phyloP scores from a whole-genome alignment of 2,329 filamentous ascomycete species.

The Botrytis fragariae region DNA sequence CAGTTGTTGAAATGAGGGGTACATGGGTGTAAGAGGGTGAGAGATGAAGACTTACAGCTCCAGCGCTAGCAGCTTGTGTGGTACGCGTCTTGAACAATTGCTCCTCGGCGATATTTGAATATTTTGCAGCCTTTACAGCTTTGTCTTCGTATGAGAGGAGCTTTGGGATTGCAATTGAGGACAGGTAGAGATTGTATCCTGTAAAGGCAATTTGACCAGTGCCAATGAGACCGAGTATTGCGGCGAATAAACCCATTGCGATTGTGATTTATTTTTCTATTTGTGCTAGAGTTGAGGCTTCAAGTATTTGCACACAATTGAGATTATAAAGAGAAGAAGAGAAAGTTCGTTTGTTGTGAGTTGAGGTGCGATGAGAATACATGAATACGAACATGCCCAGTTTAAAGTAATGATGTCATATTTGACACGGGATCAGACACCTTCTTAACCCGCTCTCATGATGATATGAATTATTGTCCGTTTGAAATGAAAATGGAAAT shows the following conservation, averaged over 20 bases:
- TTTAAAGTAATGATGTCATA: constrained; percentile 11
- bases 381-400: not conserved
- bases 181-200: constrained; percentile 45
- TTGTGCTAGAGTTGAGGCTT: not conserved
- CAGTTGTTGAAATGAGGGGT: not conserved
- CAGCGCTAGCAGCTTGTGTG: constrained; percentile 40
- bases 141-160: constrained; percentile 47
- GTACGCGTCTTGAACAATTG: constrained; percentile 46
- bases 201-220: constrained; percentile 41
- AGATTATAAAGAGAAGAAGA: not conserved
- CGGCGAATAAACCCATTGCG: not conserved
- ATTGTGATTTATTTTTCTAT: not conserved
- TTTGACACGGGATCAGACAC: not conserved
- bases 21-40: not conserved
- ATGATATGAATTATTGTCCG: not conserved
- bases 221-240: constrained; percentile 10
- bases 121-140: constrained; percentile 45
- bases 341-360: not conserved
- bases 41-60: constrained; percentile 4
- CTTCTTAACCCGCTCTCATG: not conserved
- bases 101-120: constrained; percentile 43
- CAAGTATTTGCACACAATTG: too few relatives aligned
- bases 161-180: constrained; percentile 45
- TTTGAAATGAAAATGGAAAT: too few relatives aligned
- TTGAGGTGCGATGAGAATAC: not conserved